Conservation (phyloP, 805 yeast species). For the Candida corydali region DNA sequence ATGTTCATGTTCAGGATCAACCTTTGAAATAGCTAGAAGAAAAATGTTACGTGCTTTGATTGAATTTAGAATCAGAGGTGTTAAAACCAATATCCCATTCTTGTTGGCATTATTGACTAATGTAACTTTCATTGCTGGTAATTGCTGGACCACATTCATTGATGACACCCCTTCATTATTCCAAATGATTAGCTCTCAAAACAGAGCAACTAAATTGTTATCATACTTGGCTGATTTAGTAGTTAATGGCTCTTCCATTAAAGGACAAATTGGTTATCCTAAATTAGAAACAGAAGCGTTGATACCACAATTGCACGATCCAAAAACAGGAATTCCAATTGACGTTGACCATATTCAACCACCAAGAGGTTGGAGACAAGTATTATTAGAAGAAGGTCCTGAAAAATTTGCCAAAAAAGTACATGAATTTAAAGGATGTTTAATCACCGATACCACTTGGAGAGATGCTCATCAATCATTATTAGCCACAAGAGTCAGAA, state of each 20-base stretch:
- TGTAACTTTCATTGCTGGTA: conserved; percentile 78
- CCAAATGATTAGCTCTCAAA: conserved; percentile 90
- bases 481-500: conserved; percentile 95
- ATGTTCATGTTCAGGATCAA: conserved; percentile 95
- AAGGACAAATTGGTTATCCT: conserved; percentile 93
- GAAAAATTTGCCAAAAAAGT: conserved; percentile 86
- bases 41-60: conserved; percentile 96
- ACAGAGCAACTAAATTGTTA: conserved; percentile 93
- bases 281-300: conserved; percentile 72
- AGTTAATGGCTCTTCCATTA: conserved; percentile 93
- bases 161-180: conserved; percentile 96
- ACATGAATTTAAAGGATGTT: conserved; percentile 76
- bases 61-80: conserved; percentile 98
- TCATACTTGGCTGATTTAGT: conserved; percentile 89
- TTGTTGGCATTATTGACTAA: conserved; percentile 86
- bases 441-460: conserved; percentile 99
- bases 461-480: conserved; percentile 99
- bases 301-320: conserved; percentile 68
- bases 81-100: conserved; percentile 97
- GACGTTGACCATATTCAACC: conserved; percentile 49
- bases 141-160: conserved; percentile 97
- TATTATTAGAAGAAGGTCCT: conserved; percentile 81
- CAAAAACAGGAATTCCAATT: conserved; percentile 52
- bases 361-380: conserved; percentile 89
- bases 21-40: conserved; percentile 93